Conservation (phyloP, 2,329 filamentous ascomycete species). For the Claviceps sp. region DNA sequence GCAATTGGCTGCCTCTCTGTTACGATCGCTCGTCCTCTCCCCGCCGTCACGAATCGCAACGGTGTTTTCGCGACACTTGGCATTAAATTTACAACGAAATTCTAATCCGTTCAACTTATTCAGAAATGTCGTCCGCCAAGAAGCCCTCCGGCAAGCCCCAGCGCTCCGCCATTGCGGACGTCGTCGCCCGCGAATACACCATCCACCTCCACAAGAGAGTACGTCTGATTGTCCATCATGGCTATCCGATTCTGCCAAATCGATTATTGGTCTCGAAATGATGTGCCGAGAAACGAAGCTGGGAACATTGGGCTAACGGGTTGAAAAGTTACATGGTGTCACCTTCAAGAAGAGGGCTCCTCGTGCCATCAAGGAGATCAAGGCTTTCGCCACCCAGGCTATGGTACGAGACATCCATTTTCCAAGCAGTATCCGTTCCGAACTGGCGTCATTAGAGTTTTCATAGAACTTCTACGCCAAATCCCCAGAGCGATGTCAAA, state of each 20-base stretch:
- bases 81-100: neutral
- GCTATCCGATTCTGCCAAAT: neutral
- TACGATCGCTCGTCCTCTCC: neutral
- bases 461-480: no score
- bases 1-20: neutral
- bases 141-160: slow-evolving; percentile 29
- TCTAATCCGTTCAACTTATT: slow-evolving; percentile 13
- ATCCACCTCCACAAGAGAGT: slow-evolving; percentile 98
- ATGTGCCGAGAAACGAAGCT: slow-evolving; percentile 3
- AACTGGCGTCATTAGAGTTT: no score
- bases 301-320: slow-evolving; percentile 6
- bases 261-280: neutral
- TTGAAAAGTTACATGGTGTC: slow-evolving; percentile 75
- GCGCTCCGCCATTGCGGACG: slow-evolving; percentile 96
- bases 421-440: no score
- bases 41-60: slow-evolving; percentile 3
- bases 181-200: slow-evolving; percentile 99
- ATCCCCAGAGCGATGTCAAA: no score
- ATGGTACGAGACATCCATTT: slow-evolving; percentile 59
- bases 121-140: slow-evolving; percentile 30
- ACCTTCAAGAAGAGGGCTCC: slow-evolving; percentile 99
- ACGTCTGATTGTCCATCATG: slow-evolving; percentile 14
- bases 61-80: neutral
- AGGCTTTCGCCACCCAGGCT: slow-evolving; percentile 77
- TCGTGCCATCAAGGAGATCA: slow-evolving; percentile 98